Percentiles rank a stretch among this genome's conserved stretches.
phyloP scores from a whole-genome alignment of 495 filamentous ascomycete species.

The Podospora anserina region DNA sequence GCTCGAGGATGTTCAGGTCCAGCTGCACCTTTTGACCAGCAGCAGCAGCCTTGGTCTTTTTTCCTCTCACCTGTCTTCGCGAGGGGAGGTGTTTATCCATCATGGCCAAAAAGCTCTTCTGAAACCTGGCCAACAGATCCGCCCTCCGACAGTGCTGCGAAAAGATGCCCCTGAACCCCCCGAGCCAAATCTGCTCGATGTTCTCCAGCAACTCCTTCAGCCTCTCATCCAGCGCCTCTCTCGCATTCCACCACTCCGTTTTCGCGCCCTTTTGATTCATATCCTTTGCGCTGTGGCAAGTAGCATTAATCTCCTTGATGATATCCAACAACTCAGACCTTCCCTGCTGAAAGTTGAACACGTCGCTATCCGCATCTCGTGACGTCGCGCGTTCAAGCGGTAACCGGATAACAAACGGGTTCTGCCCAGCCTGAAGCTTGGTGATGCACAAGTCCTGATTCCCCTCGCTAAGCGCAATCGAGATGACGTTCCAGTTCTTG shows the following conservation, averaged over 20 bases:
- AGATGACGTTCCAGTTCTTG: conserved; percentile 76
- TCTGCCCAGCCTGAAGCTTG: conserved; percentile 65
- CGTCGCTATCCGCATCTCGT: conserved; percentile 73
- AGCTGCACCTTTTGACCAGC: conserved; percentile 52
- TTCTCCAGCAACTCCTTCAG: conserved; percentile 75
- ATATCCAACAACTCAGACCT: conserved; percentile 77
- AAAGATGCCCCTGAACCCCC: conserved; percentile 89
- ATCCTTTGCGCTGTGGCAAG: conserved; percentile 58
- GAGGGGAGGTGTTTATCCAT: conserved; percentile 86
- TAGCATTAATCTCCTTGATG: conserved; percentile 72
- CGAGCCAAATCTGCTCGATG: conserved; percentile 91
- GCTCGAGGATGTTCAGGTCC: conserved; percentile 73
- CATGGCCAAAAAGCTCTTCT: conserved; percentile 72
- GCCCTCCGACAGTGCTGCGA: conserved; percentile 61
- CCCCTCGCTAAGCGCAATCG: conserved; percentile 75
- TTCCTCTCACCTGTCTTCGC: conserved; percentile 56
- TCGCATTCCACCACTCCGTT: conserved; percentile 82
- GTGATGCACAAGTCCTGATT: conserved; percentile 78
- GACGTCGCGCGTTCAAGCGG: conserved; percentile 78
- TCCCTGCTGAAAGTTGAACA: conserved; percentile 78
- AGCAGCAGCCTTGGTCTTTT: conserved; percentile 36
- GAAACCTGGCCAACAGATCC: conserved; percentile 67
- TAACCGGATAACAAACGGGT: conserved; percentile 79
- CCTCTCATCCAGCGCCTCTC: conserved; percentile 72
- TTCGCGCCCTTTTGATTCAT: conserved; percentile 58